These are phyloP conservation scores for Kodamaea anthophila DNA, from an alignment of 1,139 yeast species.

Conservation along the genomic window DNA sequence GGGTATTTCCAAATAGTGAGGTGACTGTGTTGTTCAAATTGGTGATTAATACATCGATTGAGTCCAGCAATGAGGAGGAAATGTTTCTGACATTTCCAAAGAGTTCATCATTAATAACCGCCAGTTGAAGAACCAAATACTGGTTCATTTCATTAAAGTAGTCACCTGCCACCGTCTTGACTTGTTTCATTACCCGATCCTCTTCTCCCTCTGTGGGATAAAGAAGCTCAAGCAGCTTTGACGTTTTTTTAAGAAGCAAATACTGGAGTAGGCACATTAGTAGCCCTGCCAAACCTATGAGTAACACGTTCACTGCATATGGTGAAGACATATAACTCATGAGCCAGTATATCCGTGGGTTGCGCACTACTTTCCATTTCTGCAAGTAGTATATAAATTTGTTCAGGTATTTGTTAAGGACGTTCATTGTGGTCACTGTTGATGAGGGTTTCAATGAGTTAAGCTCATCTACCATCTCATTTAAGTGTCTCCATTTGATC, in stretches of 20 bases:
- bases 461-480: conserved; percentile 15
- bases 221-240: neutral
- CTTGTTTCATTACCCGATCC: conserved; percentile 1
- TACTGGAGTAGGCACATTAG: conserved; percentile 44
- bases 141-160: conserved; percentile 21
- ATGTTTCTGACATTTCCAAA: conserved; percentile 63
- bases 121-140: conserved; percentile 25
- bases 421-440: conserved; percentile 10
- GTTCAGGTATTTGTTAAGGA: conserved; percentile 17
- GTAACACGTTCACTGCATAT: conserved; percentile 37
- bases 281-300: conserved; percentile 45
- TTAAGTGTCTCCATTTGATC: conserved; percentile 41
- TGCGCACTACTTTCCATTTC: conserved; percentile 4
- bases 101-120: conserved; percentile 50
- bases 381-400: conserved; percentile 12
- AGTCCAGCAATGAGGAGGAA: conserved; percentile 47
- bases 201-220: neutral
- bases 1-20: conserved; percentile 58
- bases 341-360: conserved; percentile 32
- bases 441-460: conserved; percentile 19
- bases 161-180: neutral
- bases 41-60: conserved; percentile 37
- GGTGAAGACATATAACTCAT: conserved; percentile 44
- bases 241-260: conserved; percentile 27
- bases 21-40: conserved; percentile 24